phyloP scores from a whole-genome alignment of 805 yeast genomes.

The Kazachstania taianensis region DNA sequence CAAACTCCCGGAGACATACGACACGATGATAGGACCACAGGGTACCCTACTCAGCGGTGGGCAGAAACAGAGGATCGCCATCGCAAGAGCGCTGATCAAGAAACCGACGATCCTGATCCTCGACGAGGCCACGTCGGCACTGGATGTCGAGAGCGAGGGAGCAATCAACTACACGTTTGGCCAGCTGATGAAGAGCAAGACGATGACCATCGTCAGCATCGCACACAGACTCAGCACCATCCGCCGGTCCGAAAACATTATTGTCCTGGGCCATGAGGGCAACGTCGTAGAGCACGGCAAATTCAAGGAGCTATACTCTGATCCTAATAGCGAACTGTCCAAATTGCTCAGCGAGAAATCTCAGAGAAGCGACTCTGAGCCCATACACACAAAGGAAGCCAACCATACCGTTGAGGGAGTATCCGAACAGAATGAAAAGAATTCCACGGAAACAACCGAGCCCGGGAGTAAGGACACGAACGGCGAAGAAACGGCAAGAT shows the following conservation, averaged over 20 bases:
- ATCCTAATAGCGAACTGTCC: conserved; percentile 33
- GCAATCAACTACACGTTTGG: conserved; percentile 76
- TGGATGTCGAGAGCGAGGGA: conserved; percentile 63
- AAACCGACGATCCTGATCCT: conserved; percentile 61
- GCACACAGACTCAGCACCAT: conserved; percentile 93
- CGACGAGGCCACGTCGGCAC: conserved; percentile 87
- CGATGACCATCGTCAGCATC: conserved; percentile 74
- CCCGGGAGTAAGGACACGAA: neutral
- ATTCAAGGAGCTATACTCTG: conserved; percentile 45
- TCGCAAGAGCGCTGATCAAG: conserved; percentile 75
- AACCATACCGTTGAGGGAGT: neutral
- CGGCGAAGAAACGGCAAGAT: neutral
- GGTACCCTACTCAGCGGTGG: conserved; percentile 75
- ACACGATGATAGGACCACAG: conserved; percentile 62
- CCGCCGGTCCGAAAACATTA: conserved; percentile 69
- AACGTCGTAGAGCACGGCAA: conserved; percentile 68
- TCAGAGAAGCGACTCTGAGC: conserved; percentile 10
- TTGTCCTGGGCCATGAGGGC: conserved; percentile 77
- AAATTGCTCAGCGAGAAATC: conserved; percentile 32
- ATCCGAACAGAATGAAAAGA: neutral
- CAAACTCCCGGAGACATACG: conserved; percentile 53
- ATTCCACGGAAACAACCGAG: neutral
- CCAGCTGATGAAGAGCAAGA: conserved; percentile 44
- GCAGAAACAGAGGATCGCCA: conserved; percentile 77
- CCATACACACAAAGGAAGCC: neutral